Evolutionary conservation across 2,329 filamentous ascomycete species (phyloP).

Genomic region (Trichophyton simii): DNA sequence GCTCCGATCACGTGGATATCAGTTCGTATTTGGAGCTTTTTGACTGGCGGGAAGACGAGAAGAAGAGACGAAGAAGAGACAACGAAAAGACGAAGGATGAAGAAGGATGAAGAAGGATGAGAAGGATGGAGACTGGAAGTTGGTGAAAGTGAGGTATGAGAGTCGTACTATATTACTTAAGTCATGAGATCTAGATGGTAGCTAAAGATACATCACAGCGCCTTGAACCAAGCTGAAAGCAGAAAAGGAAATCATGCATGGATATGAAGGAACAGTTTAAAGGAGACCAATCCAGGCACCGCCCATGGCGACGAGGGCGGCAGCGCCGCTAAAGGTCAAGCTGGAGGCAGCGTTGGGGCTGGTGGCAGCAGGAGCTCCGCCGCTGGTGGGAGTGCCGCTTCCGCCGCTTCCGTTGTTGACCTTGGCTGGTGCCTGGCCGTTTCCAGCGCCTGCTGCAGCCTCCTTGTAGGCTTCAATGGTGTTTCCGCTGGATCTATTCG

Average conservation of each 20-base stretch:
- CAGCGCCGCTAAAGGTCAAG: neutral
- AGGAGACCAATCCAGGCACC: conserved; percentile 3
- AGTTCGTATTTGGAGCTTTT: neutral
- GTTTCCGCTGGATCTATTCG: conserved; percentile 3
- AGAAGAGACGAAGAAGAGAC: neutral
- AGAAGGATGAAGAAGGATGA: neutral
- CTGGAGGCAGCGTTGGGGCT: neutral
- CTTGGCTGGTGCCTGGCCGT: neutral
- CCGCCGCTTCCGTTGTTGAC: neutral
- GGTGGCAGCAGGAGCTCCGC: neutral
- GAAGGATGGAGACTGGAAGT: neutral
- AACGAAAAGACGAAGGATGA: neutral
- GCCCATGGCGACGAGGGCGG: neutral
- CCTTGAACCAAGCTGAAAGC: neutral
- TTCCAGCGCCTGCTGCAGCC: neutral
- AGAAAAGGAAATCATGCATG: too few species aligned
- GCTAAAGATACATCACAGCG: neutral
- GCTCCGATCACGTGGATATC: neutral
- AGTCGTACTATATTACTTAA: neutral
- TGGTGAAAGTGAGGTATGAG: neutral
- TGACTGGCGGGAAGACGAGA: neutral
- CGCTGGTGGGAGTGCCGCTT: neutral
- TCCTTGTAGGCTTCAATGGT: neutral
- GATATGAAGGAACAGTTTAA: neutral
- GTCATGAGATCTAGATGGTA: neutral